These are phyloP conservation scores for Sparassis latifolia DNA, from an alignment of 1,284 basidiomycete species.

Conservation along the genomic window DNA sequence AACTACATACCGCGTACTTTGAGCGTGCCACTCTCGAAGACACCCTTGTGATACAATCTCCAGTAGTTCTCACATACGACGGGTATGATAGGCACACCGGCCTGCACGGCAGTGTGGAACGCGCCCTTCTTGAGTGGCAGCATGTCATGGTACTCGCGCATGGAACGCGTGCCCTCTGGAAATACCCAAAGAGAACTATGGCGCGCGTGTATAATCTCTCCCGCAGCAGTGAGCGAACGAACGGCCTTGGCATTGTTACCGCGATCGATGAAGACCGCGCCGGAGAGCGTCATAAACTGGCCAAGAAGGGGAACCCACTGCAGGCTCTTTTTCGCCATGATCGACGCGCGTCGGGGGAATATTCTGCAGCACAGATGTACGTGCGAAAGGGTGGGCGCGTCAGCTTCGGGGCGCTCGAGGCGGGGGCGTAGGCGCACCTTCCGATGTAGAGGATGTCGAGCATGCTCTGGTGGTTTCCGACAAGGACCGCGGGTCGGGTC, in stretches of 20 bases:
- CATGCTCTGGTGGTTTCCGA: slow-evolving; percentile 94
- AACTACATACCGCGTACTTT: slow-evolving; percentile 70
- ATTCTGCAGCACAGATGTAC: slow-evolving; percentile 42
- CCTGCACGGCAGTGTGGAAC: slow-evolving; percentile 92
- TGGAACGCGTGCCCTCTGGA: slow-evolving; percentile 87
- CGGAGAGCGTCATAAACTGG: slow-evolving; percentile 86
- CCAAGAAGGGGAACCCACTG: slow-evolving; percentile 84
- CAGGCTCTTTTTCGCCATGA: slow-evolving; percentile 94
- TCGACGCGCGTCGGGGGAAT: slow-evolving; percentile 78
- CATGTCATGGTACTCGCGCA: slow-evolving; percentile 58
- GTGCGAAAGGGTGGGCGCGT: not conserved
- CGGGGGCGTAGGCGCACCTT: slow-evolving; percentile 40
- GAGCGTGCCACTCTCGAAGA: slow-evolving; percentile 75
- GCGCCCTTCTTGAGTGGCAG: slow-evolving; percentile 97
- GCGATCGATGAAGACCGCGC: slow-evolving; percentile 93
- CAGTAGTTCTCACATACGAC: slow-evolving; percentile 95
- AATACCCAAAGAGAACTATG: slow-evolving; percentile 85
- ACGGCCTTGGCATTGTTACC: slow-evolving; percentile 77
- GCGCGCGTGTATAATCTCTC: slow-evolving; percentile 73
- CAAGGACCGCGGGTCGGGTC: slow-evolving; percentile 64
- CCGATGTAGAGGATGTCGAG: slow-evolving; percentile 84
- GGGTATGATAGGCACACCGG: slow-evolving; percentile 84
- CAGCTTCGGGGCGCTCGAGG: not conserved
- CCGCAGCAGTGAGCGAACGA: slow-evolving; percentile 72
- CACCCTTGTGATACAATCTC: slow-evolving; percentile 71